Evolutionary conservation across 1,284 basidiomycete species (phyloP).

Genomic region (Ceratobasidium sp.): DNA sequence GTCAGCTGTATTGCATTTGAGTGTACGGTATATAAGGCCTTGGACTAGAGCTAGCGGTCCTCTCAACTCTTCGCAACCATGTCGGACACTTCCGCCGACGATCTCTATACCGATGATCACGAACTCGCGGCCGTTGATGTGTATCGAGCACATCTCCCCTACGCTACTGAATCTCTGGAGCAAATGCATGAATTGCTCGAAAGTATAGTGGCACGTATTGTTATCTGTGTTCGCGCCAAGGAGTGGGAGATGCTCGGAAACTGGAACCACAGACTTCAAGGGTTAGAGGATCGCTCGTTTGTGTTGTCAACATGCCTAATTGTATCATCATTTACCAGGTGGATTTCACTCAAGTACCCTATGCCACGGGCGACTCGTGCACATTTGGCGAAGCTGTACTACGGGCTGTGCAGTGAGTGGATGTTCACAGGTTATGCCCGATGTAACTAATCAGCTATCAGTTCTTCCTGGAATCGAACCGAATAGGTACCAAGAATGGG

Average conservation of each 20-base stretch:
- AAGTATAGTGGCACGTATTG: slow-evolving; percentile 75
- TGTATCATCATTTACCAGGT: slow-evolving; percentile 61
- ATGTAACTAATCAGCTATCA: background rate
- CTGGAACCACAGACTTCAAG: slow-evolving; percentile 80
- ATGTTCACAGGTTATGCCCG: background rate
- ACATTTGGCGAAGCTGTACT: slow-evolving; percentile 83
- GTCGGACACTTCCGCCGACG: slow-evolving; percentile 23
- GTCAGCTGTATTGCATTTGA: slow-evolving; percentile 22
- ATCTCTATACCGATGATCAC: background rate
- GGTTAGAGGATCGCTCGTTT: slow-evolving; percentile 61
- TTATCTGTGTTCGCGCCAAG: slow-evolving; percentile 77
- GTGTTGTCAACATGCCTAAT: background rate
- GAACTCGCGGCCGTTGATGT: slow-evolving; percentile 17
- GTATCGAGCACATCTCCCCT: slow-evolving; percentile 64
- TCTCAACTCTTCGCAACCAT: slow-evolving; percentile 15
- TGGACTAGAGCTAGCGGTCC: background rate
- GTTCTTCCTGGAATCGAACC: slow-evolving; percentile 80
- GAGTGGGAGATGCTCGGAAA: slow-evolving; percentile 76
- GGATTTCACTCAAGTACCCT: slow-evolving; percentile 85
- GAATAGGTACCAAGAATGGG: slow-evolving; percentile 74
- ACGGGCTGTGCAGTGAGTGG: slow-evolving; percentile 67
- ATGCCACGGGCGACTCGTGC: slow-evolving; percentile 76
- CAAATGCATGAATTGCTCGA: slow-evolving; percentile 82
- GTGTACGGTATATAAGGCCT: background rate
- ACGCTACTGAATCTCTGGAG: slow-evolving; percentile 77